Conservation (phyloP, 1,139 yeast genomes). For the Lodderomyces metapsilosis region DNA sequence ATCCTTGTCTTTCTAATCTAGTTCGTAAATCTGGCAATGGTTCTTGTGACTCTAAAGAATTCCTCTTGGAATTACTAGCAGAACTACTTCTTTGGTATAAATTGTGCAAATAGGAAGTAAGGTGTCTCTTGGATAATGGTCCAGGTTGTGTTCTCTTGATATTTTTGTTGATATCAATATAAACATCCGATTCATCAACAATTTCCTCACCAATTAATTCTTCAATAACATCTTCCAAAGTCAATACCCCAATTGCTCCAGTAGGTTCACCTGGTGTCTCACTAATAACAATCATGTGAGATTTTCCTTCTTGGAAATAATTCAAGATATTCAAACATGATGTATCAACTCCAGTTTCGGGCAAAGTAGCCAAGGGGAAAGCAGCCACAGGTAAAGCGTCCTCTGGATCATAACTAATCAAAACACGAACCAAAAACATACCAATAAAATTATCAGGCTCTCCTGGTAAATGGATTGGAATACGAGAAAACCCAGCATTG, state of each 20-base stretch:
- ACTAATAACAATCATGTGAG: conserved; percentile 95
- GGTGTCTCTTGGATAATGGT: conserved; percentile 72
- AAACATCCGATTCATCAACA: conserved; percentile 96
- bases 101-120: conserved; percentile 66
- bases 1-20: conserved; percentile 11
- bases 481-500: conserved; percentile 92
- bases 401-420: conserved; percentile 95
- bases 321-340: conserved; percentile 91
- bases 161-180: conserved; percentile 83
- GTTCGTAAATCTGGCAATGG: conserved; percentile 12
- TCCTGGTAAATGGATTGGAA: conserved; percentile 90
- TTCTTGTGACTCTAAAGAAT: conserved; percentile 31
- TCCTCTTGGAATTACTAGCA: conserved; percentile 40
- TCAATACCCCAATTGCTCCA: conserved; percentile 89
- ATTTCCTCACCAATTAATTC: conserved; percentile 97
- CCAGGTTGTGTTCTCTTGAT: conserved; percentile 84
- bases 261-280: conserved; percentile 81
- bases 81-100: conserved; percentile 42
- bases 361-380: conserved; percentile 93
- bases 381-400: conserved; percentile 90
- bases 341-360: conserved; percentile 89
- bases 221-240: conserved; percentile 95
- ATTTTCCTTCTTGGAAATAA: conserved; percentile 96
- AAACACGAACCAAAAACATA: conserved; percentile 87
- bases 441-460: conserved; percentile 93